phyloP scores from a whole-genome alignment of 2,329 filamentous ascomycete species.

The Aspergillus calidoustus region DNA sequence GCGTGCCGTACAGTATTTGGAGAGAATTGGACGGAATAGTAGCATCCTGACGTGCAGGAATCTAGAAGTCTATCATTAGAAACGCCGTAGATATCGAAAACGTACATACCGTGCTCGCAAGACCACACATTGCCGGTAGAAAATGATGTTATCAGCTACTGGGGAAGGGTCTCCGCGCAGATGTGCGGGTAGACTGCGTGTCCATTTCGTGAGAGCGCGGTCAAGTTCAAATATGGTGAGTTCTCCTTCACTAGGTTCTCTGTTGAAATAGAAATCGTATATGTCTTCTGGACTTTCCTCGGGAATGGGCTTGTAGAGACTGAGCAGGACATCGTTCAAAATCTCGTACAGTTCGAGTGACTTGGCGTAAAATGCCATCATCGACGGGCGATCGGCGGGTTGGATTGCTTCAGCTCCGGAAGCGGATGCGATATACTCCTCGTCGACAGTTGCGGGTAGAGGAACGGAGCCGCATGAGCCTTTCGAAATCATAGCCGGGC shows the following conservation, averaged over 20 bases:
- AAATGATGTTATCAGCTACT: slow-evolving; percentile 25
- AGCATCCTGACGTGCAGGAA: slow-evolving; percentile 41
- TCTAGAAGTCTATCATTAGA: slow-evolving; percentile 18
- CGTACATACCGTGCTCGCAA: slow-evolving; percentile 35
- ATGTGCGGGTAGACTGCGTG: slow-evolving; percentile 34
- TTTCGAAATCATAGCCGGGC: slow-evolving; percentile 42
- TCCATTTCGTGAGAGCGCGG: slow-evolving; percentile 37
- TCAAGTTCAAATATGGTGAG: slow-evolving; percentile 41
- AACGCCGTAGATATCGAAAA: not conserved
- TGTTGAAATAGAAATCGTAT: slow-evolving; percentile 35
- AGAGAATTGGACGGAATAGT: slow-evolving; percentile 38
- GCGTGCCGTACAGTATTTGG: slow-evolving; percentile 36
- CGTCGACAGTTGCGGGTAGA: slow-evolving; percentile 36
- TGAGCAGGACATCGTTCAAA: slow-evolving; percentile 39
- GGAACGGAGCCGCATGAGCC: slow-evolving; percentile 32
- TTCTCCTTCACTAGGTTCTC: slow-evolving; percentile 29
- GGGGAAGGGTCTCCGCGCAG: slow-evolving; percentile 22
- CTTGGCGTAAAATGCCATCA: slow-evolving; percentile 39
- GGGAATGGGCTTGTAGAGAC: slow-evolving; percentile 31
- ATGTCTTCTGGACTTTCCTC: slow-evolving; percentile 33
- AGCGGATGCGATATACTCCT: slow-evolving; percentile 33
- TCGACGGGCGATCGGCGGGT: slow-evolving; percentile 30
- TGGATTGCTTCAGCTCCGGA: slow-evolving; percentile 25
- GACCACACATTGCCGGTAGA: slow-evolving; percentile 39
- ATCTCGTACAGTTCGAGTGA: slow-evolving; percentile 43